Evolutionary conservation across 2,329 filamentous ascomycete species (phyloP), one percentile per base, ranked within the genome.

Genomic region (Cordyceps sp.): DNA sequence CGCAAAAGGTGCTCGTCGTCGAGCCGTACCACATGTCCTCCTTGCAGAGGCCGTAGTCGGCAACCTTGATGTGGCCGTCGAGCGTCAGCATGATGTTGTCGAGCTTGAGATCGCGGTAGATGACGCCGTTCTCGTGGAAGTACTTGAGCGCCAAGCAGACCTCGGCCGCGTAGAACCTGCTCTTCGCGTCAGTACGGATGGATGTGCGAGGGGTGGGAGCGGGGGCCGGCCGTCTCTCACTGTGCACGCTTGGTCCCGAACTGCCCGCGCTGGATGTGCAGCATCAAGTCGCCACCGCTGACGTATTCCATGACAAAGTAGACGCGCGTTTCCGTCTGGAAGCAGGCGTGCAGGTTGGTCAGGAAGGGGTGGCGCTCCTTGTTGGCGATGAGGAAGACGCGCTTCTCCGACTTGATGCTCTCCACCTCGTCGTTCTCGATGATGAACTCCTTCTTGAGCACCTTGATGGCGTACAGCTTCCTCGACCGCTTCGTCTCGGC

Each of bases 301-400:
- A 98, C 84, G 53, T 98, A 98, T 60, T 98, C 90, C 88, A 96
- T 96, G 41, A 98, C 90, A 50, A 98, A 98, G 62, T 98, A 98
- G 16, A 98, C 86, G 45, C 90, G 69, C 6, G 90, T 98, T 55
- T 98, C 90, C 0, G 90, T 98, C 59, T 98, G 90, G 70, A 98
- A 98, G 61, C 90, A 98, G 33, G 90, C 90, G 52, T 98, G 90
- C 25, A 98, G 62, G 50, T 81, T 98, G 30, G 92, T 77, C 43
- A 98, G 59, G 71, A 98, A 98, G 0, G 92, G 90, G 50, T 98
- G 90, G 12, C 83, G 76, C 52, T 96, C 90, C 53, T 93, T 85
- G 62, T 98, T 98, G 22, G 90, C 90, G 50, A 98, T 80, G 52
- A 98, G 55, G 61, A 96, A 93, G 13, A 98, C 92, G 40, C 90